Base-by-base conservation (phyloP, 1,139 yeast species). In the Debaryomyces udenii region DNA sequence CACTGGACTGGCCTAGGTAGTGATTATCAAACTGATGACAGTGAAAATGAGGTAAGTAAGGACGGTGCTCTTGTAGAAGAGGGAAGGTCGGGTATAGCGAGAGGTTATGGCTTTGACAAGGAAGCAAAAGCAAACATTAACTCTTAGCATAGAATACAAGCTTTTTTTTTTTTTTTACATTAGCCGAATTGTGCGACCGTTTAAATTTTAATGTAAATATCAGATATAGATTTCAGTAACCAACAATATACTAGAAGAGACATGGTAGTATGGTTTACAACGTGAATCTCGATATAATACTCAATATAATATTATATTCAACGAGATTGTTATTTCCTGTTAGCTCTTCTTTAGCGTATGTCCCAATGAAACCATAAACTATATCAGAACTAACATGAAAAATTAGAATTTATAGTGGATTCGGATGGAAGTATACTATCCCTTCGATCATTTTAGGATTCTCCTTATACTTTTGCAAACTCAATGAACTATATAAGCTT, bases 1-100 rank as follows among this genome's bases (percentile, higher is more conserved):
- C 69, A 74, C 16, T 93, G 99, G 99, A 80, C 83, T 0, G 99
- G 99, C 0, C 69, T 93, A 27, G 99, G 99, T 0, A 84, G 94
- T 47, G 98, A 91, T 56, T 88, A 75, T 61, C 51, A 55, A 6
- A 51, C 56, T 1, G 53, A 52, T 13, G 59, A 57, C 37, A 64
- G 63, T 3, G 75, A 67, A 4, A 80, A 73, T 34, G 68, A 66
- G 9, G 28, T 26, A 34, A 76, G 73, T 14, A 7, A 20, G 7
- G 22, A 20, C 7, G 95, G 93, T 22, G 90, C 97, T 0, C 59
- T 72, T 1, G 76, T 88, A 1, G 96, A 89, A 57, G 82, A 84
- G 50, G 99, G 99, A 1, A 72, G 84, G 35, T 74, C 78, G 2
- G 99, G 99, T 28, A 79, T 91, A 43, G 99, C 99, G 1, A 73